Evolutionary conservation across 2,329 filamentous ascomycete species (phyloP).

Genomic region (Torrubiella hemipterigena): DNA sequence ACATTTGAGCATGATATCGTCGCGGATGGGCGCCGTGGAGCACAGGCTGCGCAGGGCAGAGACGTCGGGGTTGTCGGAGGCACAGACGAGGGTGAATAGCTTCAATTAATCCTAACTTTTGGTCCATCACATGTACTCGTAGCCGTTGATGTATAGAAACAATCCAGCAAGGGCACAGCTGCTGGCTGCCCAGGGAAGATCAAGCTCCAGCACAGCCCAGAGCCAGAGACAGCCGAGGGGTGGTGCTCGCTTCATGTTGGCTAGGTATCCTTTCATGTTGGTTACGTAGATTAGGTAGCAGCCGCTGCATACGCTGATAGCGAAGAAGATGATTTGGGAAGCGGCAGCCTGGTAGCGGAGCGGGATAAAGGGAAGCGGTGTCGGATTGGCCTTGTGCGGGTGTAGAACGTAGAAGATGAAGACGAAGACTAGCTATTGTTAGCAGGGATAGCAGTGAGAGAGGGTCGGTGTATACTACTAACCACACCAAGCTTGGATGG

Average conservation of each 20-base stretch:
- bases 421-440: conserved; percentile 33
- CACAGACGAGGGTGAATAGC: background rate
- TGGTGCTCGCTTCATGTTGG: conserved; percentile 86
- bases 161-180: conserved; percentile 34
- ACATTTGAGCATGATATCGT: conserved; percentile 35
- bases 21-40: conserved; percentile 25
- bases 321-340: conserved; percentile 52
- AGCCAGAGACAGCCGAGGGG: conserved; percentile 83
- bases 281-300: conserved; percentile 73
- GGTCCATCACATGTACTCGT: conserved; percentile 17
- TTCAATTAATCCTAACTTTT: background rate
- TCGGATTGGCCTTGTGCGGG: conserved; percentile 34
- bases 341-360: conserved; percentile 30
- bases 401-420: conserved; percentile 46
- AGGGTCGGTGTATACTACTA: conserved; percentile 11
- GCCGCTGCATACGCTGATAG: conserved; percentile 48
- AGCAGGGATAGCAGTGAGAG: conserved; percentile 2
- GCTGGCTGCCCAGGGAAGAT: conserved; percentile 50
- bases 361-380: conserved; percentile 37
- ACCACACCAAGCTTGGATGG: conserved; percentile 42
- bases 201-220: conserved; percentile 82
- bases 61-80: conserved; percentile 6
- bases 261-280: conserved; percentile 70
- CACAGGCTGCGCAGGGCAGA: conserved; percentile 16
- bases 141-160: conserved; percentile 38